These are phyloP conservation scores for Trichoderma lentiforme DNA, from an alignment of 2,329 filamentous ascomycete genomes.

Conservation along the genomic window DNA sequence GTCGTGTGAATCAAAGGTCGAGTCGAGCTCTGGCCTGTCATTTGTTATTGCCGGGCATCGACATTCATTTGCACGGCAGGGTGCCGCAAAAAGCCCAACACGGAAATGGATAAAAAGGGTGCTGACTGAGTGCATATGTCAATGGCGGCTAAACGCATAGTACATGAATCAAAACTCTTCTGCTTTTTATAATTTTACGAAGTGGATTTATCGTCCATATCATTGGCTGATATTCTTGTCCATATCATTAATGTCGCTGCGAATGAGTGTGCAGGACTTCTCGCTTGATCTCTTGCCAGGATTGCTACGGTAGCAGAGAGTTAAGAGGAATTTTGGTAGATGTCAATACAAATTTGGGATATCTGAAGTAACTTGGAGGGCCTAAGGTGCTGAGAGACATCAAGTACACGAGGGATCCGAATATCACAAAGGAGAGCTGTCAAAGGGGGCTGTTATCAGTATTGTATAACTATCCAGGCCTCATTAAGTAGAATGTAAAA, in stretches of 20 bases:
- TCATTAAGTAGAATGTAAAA: neutral
- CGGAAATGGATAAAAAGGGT: neutral
- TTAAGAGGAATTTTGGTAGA: neutral
- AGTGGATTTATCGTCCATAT: neutral
- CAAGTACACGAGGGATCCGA: neutral
- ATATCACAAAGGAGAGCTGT: neutral
- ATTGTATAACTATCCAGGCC: neutral
- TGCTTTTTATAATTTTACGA: neutral
- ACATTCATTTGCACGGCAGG: neutral
- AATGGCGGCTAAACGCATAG: neutral
- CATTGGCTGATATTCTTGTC: neutral
- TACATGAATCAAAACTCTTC: neutral
- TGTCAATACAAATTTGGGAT: neutral
- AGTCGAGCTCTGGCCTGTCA: neutral
- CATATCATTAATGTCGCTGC: neutral
- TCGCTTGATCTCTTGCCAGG: neutral
- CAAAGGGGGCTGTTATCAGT: neutral
- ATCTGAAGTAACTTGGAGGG: neutral
- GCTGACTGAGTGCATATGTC: neutral
- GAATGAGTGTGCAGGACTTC: neutral
- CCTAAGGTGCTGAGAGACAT: neutral
- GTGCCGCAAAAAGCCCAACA: neutral
- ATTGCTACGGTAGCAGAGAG: neutral
- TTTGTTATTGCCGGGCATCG: neutral
- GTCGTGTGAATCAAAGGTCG: neutral